Evolutionary conservation across 805 yeast genomes (phyloP), one percentile per base, ranked within the genome.

Genomic region (Blastobotrys attinorum): DNA sequence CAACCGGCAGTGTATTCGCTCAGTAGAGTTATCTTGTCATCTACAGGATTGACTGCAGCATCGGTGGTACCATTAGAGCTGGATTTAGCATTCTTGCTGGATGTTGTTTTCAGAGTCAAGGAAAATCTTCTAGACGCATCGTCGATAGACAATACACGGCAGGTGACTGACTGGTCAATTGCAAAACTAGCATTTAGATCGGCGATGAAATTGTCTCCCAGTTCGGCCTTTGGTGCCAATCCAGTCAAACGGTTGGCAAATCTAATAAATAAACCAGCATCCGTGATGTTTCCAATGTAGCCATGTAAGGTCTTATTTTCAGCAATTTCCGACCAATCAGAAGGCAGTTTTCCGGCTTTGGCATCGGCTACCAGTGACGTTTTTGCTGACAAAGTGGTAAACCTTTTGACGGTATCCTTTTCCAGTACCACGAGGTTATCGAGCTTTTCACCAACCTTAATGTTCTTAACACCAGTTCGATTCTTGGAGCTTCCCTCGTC

Each of bases 201-300:
- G 8, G 72, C 77, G 31, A 57, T 39, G 65, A 67, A 34, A 68
- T 71, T 40, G n/a, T 72, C 70, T 27, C 73, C 83, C 53, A 81
- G 78, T 16, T 54, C 52, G 57, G 81, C 78, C 44, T 89, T 83
- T 48, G 85, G 73, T 3, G 87, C 83, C 50, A 90, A 71, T 42
- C 97, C 97, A 25, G 86, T 84, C 50, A 90, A 74, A 43, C 74
- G 76, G 50, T 83, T 82, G 45, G 81, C 86, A 63, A 90, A 90
- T 0, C 81, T 75, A 46, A 90, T 83, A 59, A 90, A 90, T 10
- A 87, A 69, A 51, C 97, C 97, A 58, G 73, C 72, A 37, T 72
- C 73, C n/a, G 94, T 84, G 16, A 82, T 76, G 16, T 88, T 80
- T 52, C 78, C 82, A 32, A 90, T 77, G 59, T 71, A 89, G 35